These are phyloP conservation scores for Prunus fruticosa DNA, from an alignment of 306 rosid genomes.

Conservation along the genomic window DNA sequence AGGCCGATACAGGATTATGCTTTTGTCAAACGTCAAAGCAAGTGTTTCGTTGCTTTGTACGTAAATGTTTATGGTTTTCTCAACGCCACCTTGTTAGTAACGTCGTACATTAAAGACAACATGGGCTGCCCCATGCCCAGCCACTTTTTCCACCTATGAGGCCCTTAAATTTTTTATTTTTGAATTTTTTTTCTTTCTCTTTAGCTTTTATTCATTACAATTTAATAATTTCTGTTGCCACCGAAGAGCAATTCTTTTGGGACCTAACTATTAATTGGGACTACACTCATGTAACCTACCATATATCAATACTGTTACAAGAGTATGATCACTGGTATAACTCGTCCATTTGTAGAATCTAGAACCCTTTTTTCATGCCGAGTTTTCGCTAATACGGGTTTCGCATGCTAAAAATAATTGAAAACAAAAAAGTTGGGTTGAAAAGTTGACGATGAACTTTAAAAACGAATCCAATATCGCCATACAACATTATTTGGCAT, in stretches of 20 bases:
- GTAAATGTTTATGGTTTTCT: constrained; percentile 10
- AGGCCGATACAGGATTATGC: not conserved
- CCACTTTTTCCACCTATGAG: not conserved
- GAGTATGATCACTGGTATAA: no score
- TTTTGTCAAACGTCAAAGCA: not conserved
- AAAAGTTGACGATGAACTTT: not conserved
- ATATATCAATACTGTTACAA: no score
- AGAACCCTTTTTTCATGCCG: no score
- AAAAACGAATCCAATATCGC: not conserved
- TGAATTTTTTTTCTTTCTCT: not conserved
- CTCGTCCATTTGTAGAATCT: no score
- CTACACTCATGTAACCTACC: no score
- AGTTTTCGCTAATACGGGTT: not conserved
- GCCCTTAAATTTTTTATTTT: not conserved
- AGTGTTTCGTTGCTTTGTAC: not conserved
- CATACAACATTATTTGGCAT: not conserved
- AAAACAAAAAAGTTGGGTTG: not conserved
- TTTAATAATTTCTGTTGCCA: not conserved
- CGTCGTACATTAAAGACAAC: not conserved
- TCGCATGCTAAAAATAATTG: not conserved
- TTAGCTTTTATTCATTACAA: not conserved
- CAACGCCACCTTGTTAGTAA: constrained; percentile 9
- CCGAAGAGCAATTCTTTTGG: not conserved
- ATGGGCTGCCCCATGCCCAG: not conserved
- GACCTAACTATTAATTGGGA: no score